Evolutionary conservation across 257 asterid genomes (phyloP).

Genomic region (Lavandula angustifolia): DNA sequence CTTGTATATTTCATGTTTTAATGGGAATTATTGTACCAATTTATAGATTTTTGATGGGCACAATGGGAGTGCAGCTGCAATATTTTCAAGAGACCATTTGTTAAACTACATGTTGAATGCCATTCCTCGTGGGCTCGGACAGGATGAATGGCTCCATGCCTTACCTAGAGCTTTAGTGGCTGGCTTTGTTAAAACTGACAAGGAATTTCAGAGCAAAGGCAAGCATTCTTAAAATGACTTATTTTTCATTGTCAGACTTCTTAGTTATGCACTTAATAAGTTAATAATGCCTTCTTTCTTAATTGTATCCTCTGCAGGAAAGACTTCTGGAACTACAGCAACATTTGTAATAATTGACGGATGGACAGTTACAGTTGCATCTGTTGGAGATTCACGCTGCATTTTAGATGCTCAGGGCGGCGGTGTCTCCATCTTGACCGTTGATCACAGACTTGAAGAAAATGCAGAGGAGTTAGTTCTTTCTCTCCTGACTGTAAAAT

Average conservation of each 20-base stretch:
- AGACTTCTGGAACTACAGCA: slow-evolving; percentile 91
- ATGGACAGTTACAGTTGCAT: slow-evolving; percentile 89
- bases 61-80: slow-evolving; percentile 78
- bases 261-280: background rate
- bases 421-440: slow-evolving; percentile 63
- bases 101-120: slow-evolving; percentile 60
- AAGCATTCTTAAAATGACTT: slow-evolving; percentile 27
- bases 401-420: slow-evolving; percentile 76
- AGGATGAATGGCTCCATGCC: slow-evolving; percentile 89
- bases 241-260: background rate
- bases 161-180: slow-evolving; percentile 89
- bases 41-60: slow-evolving; percentile 82
- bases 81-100: slow-evolving; percentile 64
- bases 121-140: slow-evolving; percentile 63
- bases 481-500: background rate
- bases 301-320: slow-evolving; percentile 45
- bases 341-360: slow-evolving; percentile 83
- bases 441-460: slow-evolving; percentile 91
- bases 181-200: slow-evolving; percentile 85
- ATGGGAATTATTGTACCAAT: background rate
- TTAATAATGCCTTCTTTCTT: background rate
- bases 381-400: slow-evolving; percentile 94
- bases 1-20: background rate
- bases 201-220: slow-evolving; percentile 85
- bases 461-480: slow-evolving; percentile 71